These are phyloP conservation scores for Solanum hybrid DNA, from an alignment of 305 asterid genomes.

Conservation along the genomic window DNA sequence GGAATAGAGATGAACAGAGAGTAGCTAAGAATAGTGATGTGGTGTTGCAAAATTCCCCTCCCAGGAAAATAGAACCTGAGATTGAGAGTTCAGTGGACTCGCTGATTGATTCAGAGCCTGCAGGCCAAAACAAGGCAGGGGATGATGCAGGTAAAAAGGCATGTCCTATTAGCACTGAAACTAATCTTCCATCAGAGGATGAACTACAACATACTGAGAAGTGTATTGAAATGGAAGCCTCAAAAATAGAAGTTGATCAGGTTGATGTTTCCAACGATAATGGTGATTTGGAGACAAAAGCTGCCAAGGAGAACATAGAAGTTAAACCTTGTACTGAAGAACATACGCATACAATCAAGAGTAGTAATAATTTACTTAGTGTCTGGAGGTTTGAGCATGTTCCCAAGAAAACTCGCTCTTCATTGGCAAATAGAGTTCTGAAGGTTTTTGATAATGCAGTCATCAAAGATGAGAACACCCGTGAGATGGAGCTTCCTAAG, in stretches of 20 bases:
- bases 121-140: slow-evolving; percentile 25
- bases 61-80: slow-evolving; percentile 32
- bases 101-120: slow-evolving; percentile 24
- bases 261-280: slow-evolving; percentile 19
- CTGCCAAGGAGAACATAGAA: slow-evolving; percentile 21
- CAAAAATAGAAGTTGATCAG: slow-evolving; percentile 17
- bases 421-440: slow-evolving; percentile 21
- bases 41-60: slow-evolving; percentile 30
- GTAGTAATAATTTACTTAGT: slow-evolving; percentile 38
- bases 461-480: slow-evolving; percentile 20
- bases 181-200: slow-evolving; percentile 22
- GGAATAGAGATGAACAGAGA: slow-evolving; percentile 30
- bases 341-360: slow-evolving; percentile 26
- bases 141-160: slow-evolving; percentile 37
- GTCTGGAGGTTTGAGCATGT: slow-evolving; percentile 48
- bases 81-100: slow-evolving; percentile 20
- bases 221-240: slow-evolving; percentile 24
- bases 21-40: slow-evolving; percentile 27
- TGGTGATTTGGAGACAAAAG: slow-evolving; percentile 22
- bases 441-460: slow-evolving; percentile 26
- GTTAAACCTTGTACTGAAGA: slow-evolving; percentile 15
- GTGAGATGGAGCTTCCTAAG: slow-evolving; percentile 31
- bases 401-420: slow-evolving; percentile 56
- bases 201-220: slow-evolving; percentile 25
- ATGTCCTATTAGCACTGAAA: slow-evolving; percentile 20